Conservation (phyloP, 495 filamentous ascomycete genomes). For the Talaromyces liani region DNA sequence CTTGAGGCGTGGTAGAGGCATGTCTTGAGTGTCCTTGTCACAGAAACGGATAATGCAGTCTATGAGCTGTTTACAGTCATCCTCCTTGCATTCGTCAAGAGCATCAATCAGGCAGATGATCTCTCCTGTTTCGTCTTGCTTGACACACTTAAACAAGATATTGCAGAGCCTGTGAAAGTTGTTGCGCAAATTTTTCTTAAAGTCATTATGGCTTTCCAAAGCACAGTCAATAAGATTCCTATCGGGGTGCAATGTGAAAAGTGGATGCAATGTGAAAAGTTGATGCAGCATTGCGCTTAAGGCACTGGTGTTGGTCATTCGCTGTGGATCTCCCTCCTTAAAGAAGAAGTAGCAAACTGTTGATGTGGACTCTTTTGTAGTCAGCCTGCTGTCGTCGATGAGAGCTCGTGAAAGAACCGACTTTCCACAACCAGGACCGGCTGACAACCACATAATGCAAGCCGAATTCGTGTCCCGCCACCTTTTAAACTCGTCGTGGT, state of each 20-base stretch:
- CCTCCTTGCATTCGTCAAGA: constrained; percentile 31
- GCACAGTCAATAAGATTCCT: constrained; percentile 16
- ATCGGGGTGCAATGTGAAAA: constrained; percentile 4
- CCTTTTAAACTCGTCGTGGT: constrained; percentile 17
- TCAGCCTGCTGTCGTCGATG: constrained; percentile 19
- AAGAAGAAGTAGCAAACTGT: constrained; percentile 25
- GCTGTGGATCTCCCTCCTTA: constrained; percentile 16
- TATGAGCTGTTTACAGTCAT: neutral
- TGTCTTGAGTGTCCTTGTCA: neutral
- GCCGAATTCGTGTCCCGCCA: constrained; percentile 21
- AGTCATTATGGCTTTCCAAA: constrained; percentile 11
- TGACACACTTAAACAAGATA: constrained; percentile 20
- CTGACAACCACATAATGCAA: constrained; percentile 33
- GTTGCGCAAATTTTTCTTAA: constrained; percentile 16
- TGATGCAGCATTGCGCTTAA: constrained; percentile 30
- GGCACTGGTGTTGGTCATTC: constrained; percentile 15
- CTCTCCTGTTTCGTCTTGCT: constrained; percentile 25
- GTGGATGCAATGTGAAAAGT: constrained; percentile 19
- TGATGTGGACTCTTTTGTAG: constrained; percentile 8
- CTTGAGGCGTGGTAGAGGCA: neutral
- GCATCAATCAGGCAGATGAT: constrained; percentile 39
- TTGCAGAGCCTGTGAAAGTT: constrained; percentile 31
- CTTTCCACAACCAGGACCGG: constrained; percentile 34
- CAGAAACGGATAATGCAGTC: neutral
- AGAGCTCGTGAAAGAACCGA: constrained; percentile 29